Conservation (phyloP, 805 yeast species). For the Cyberlindnera petersonii region DNA sequence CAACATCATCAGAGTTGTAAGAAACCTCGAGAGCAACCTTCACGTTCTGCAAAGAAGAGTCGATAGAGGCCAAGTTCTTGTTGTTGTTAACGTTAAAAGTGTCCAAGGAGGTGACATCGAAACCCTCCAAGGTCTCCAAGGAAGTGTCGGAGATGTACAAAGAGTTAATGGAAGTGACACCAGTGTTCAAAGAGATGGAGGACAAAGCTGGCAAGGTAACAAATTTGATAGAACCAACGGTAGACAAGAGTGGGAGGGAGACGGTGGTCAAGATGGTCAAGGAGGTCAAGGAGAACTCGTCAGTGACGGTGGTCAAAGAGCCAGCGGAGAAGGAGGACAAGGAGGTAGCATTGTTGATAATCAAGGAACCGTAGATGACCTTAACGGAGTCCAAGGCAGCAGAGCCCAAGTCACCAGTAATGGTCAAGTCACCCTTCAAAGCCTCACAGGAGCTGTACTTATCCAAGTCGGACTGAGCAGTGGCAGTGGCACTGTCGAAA, state of each 20-base stretch:
- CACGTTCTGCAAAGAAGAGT: conserved; percentile 70
- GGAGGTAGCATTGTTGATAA: conserved; percentile 57
- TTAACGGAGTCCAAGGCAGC: conserved; percentile 72
- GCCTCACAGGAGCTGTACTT: conserved; percentile 68
- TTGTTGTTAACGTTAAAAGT: conserved; percentile 88
- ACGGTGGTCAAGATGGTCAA: conserved; percentile 66
- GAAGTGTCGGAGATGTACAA: conserved; percentile 73
- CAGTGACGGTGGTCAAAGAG: conserved; percentile 68
- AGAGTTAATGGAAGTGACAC: conserved; percentile 69
- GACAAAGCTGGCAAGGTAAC: conserved; percentile 83
- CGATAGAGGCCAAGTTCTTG: conserved; percentile 64
- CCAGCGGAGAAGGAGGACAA: conserved; percentile 75
- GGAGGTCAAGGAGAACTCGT: conserved; percentile 55
- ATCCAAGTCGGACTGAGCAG: conserved; percentile 78
- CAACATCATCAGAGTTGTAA: conserved; percentile 77
- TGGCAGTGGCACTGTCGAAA: conserved; percentile 63
- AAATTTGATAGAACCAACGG: conserved; percentile 78
- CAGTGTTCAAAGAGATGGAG: conserved; percentile 60
- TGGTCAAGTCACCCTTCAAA: conserved; percentile 72
- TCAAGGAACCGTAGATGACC: conserved; percentile 74
- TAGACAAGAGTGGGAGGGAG: conserved; percentile 71
- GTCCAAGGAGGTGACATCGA: conserved; percentile 45
- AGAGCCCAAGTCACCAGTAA: conserved; percentile 60
- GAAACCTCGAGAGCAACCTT: conserved; percentile 74
- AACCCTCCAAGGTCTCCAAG: conserved; percentile 64